Evolutionary conservation across 345 rosid genomes (phyloP).

Genomic region (Clarkia xantiana): DNA sequence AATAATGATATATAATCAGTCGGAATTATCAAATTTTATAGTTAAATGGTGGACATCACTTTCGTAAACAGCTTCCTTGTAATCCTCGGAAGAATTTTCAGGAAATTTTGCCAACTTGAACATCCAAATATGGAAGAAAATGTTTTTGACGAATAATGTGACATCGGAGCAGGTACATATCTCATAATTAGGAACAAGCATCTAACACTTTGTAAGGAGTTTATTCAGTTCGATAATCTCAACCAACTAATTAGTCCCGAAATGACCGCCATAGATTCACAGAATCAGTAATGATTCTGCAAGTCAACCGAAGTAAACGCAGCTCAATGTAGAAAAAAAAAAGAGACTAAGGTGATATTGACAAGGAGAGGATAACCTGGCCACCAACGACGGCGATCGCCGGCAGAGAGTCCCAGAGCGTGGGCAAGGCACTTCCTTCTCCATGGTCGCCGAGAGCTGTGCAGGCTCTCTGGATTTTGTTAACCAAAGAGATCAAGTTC

Average conservation of each 20-base stretch:
- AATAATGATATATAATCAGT: background rate
- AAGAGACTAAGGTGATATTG: slow-evolving; percentile 5
- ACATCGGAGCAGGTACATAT: too few species aligned
- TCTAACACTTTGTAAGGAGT: too few species aligned
- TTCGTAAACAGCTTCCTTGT: too few species aligned
- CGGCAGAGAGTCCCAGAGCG: slow-evolving; percentile 96
- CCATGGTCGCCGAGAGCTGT: slow-evolving; percentile 99
- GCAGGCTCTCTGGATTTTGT: slow-evolving; percentile 98
- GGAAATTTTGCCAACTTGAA: too few species aligned
- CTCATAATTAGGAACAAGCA: too few species aligned
- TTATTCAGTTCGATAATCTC: background rate
- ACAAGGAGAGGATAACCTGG: slow-evolving; percentile 44
- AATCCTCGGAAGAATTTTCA: too few species aligned
- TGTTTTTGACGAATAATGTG: too few species aligned
- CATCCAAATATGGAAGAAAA: too few species aligned
- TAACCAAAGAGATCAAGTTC: slow-evolving; percentile 77
- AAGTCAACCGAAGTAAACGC: slow-evolving; percentile 6
- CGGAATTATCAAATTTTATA: too few species aligned
- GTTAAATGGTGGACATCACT: too few species aligned
- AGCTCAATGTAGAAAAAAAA: background rate
- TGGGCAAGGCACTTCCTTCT: slow-evolving; percentile 74
- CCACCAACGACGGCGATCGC: slow-evolving; percentile 99
- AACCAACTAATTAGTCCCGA: background rate
- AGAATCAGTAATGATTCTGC: background rate
- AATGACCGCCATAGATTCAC: background rate